phyloP scores from a whole-genome alignment of 768 basidiomycete genomes.

The Tylopilus intermedius region DNA sequence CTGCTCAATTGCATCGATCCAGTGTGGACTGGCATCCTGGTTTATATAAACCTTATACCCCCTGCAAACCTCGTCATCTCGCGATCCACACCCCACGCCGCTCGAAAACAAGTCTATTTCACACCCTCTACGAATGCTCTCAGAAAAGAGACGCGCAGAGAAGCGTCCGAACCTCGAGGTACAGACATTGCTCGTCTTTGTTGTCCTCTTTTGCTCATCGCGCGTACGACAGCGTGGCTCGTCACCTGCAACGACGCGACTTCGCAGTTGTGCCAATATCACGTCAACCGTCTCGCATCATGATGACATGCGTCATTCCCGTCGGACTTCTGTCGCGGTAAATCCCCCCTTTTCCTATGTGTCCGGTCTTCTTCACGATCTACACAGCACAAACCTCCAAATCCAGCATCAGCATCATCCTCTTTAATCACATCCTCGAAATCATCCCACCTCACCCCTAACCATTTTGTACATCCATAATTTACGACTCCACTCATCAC shows the following conservation, averaged over 20 bases:
- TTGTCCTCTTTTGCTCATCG: constrained; percentile 1
- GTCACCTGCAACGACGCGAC: constrained; percentile 2
- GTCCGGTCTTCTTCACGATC: constrained; percentile 1
- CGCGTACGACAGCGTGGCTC: constrained; percentile 12
- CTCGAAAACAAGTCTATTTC: neutral
- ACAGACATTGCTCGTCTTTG: neutral
- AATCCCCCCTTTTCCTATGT: constrained; percentile 3
- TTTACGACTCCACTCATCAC: constrained; percentile 1
- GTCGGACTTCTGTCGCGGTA: constrained; percentile 12
- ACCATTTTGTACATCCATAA: constrained; percentile 6
- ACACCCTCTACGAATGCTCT: neutral
- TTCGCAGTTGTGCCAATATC: constrained; percentile 8
- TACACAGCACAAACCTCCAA: constrained; percentile 6
- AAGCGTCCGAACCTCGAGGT: constrained; percentile 13
- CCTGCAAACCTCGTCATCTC: constrained; percentile 8
- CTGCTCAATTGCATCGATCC: too few relatives aligned
- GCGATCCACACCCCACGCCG: constrained; percentile 8
- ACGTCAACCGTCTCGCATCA: constrained; percentile 1
- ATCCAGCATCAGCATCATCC: neutral
- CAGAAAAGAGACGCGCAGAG: constrained; percentile 9
- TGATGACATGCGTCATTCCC: neutral
- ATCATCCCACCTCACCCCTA: constrained; percentile 4
- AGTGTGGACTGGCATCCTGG: too few relatives aligned
- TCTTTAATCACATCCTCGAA: neutral
- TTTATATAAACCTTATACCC: too few relatives aligned